Evolutionary conservation across 129 eudicot genomes (phyloP).

Genomic region (Flaveria trinervia): DNA sequence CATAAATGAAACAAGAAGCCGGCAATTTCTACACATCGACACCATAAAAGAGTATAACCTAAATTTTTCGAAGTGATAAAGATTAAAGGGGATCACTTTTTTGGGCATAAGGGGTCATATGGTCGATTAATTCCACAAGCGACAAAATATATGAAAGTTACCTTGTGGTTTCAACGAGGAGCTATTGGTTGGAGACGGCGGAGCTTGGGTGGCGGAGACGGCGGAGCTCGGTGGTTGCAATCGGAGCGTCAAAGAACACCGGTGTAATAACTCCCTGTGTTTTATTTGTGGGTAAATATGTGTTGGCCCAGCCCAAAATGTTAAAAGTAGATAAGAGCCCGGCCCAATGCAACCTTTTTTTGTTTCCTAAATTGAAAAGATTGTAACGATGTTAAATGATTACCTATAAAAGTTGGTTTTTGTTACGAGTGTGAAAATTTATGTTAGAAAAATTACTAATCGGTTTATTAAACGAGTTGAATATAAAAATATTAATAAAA

Average conservation of each 20-base stretch:
- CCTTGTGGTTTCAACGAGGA: slow-evolving; percentile 25
- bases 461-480: no score
- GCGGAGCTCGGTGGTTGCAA: slow-evolving; percentile 22
- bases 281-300: not conserved
- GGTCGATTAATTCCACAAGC: slow-evolving; percentile 7
- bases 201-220: not conserved
- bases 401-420: no score
- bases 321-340: not conserved
- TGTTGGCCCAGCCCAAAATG: slow-evolving; percentile 3
- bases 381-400: no score
- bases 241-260: slow-evolving; percentile 24
- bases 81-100: not conserved
- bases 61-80: not conserved
- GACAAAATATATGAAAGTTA: not conserved
- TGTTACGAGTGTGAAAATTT: no score
- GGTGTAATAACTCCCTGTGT: not conserved
- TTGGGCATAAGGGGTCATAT: not conserved
- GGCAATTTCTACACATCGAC: slow-evolving; percentile 6
- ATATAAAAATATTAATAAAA: no score
- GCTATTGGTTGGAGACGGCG: slow-evolving; percentile 24
- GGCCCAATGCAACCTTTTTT: slow-evolving; percentile 6
- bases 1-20: not conserved
- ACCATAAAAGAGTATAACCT: slow-evolving; percentile 18
- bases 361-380: no score
- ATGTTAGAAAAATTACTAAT: no score